A percentile compares a stretch with the other conserved stretches of the same genome.
Conservation (phyloP, 1,284 basidiomycete species). For the Cerrena zonata region DNA sequence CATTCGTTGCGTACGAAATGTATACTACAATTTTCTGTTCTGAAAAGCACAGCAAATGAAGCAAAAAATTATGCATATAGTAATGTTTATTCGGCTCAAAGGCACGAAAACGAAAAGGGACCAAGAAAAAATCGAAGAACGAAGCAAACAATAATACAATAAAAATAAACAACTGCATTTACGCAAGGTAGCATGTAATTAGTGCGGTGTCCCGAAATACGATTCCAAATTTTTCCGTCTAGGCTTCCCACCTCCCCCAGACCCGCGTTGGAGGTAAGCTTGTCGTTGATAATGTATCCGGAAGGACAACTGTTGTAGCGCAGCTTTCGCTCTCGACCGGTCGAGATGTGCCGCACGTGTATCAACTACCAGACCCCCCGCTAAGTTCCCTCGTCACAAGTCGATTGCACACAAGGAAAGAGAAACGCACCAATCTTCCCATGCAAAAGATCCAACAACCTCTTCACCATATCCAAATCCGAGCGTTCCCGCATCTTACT, state of each 20-base stretch:
- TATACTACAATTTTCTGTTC: too few relatives aligned
- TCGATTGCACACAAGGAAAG: too few relatives aligned
- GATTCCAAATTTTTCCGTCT: slow-evolving; percentile 11
- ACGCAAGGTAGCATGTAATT: too few relatives aligned
- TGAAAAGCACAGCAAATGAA: too few relatives aligned
- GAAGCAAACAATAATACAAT: background rate
- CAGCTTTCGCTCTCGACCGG: slow-evolving; percentile 62
- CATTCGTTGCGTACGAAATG: too few relatives aligned
- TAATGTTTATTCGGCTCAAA: too few relatives aligned
- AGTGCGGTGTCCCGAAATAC: slow-evolving; percentile 4
- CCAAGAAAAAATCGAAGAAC: background rate
- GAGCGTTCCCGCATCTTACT: slow-evolving; percentile 27
- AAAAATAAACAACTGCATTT: too few relatives aligned
- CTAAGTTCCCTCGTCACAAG: too few relatives aligned
- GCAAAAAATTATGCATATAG: background rate
- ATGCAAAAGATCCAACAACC: slow-evolving; percentile 46
- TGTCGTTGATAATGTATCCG: slow-evolving; percentile 58
- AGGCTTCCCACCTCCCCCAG: slow-evolving; percentile 7
- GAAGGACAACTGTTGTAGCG: slow-evolving; percentile 55
- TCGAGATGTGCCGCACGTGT: slow-evolving; percentile 67
- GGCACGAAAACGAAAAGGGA: background rate
- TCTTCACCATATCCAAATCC: slow-evolving; percentile 42
- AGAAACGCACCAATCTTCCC: slow-evolving; percentile 55
- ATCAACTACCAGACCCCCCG: slow-evolving; percentile 62
- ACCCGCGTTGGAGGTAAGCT: slow-evolving; percentile 17